Evolutionary conservation across 306 rosid species (phyloP).

Genomic region (Acmispon strigosus): DNA sequence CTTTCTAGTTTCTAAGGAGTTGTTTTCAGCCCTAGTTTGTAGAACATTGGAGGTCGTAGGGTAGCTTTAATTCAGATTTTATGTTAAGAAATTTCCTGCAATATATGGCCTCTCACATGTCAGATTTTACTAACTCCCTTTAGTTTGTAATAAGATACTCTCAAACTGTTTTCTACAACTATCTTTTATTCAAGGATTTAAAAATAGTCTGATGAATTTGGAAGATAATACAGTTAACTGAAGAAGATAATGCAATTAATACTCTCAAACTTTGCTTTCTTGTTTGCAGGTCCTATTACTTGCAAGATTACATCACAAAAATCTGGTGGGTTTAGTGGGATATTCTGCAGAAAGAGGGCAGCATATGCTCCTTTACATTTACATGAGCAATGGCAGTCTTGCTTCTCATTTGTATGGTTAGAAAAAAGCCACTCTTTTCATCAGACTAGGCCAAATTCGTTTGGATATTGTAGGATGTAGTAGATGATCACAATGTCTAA

Average conservation of each 20-base stretch:
- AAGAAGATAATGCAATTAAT: too few relatives aligned
- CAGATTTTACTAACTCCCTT: conserved; percentile 11
- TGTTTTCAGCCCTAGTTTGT: background rate
- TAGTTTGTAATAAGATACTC: background rate
- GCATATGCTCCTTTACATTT: conserved; percentile 78
- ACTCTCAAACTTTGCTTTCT: background rate
- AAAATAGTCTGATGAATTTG: background rate
- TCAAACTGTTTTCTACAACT: background rate
- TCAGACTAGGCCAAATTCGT: background rate
- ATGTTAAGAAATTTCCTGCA: background rate
- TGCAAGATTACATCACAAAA: conserved; percentile 88
- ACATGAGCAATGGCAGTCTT: conserved; percentile 84
- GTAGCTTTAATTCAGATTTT: background rate
- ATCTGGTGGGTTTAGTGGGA: conserved; percentile 80
- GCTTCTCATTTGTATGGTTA: conserved; percentile 79
- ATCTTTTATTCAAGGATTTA: conserved; percentile 6
- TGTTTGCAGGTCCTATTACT: conserved; percentile 64
- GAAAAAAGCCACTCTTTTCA: conserved; percentile 33
- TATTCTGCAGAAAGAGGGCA: conserved; percentile 79
- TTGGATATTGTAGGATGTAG: background rate
- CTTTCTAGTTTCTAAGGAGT: background rate
- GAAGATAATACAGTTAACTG: background rate
- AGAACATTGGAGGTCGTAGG: background rate
- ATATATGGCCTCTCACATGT: background rate
- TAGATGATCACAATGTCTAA: too few relatives aligned